phyloP scores from a whole-genome alignment of 1,284 basidiomycete genomes.

The Puccinia sorghi region DNA sequence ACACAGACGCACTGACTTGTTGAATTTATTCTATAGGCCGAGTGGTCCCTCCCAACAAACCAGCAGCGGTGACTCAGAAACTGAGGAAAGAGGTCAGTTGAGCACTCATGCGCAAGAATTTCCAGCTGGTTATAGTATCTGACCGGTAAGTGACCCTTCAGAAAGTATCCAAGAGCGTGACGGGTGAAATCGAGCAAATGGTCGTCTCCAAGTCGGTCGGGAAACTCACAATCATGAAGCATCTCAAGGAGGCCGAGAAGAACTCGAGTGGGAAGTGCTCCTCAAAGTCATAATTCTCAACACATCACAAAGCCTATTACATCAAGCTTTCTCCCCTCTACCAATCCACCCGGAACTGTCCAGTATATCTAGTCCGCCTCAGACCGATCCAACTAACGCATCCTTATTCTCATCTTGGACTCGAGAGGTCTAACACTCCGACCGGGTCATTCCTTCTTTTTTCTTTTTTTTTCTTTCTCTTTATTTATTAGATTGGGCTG shows the following conservation, averaged over 20 bases:
- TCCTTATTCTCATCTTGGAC: no score
- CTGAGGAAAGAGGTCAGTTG: constrained; percentile 41
- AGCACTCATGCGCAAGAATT: background rate
- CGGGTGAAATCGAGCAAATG: constrained; percentile 34
- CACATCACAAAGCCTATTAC: no score
- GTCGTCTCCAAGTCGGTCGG: constrained; percentile 48
- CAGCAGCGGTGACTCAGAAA: constrained; percentile 44
- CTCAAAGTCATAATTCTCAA: background rate
- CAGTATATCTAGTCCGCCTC: no score
- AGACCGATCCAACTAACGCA: no score
- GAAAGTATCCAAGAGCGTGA: constrained; percentile 48
- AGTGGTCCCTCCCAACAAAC: constrained; percentile 36
- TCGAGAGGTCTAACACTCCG: no score
- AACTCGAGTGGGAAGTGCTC: background rate
- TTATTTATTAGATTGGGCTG: no score
- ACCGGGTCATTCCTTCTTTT: no score
- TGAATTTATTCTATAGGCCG: constrained; percentile 6
- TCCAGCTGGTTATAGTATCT: background rate
- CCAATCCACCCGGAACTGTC: no score
- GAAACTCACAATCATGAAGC: constrained; percentile 49
- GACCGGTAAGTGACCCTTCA: background rate
- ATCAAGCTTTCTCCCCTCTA: background rate
- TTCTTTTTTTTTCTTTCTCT: no score
- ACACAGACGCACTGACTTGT: background rate
- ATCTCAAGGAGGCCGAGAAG: constrained; percentile 42